phyloP scores from a whole-genome alignment of 352 stramenopile species.

The Phytophthora vignae region DNA sequence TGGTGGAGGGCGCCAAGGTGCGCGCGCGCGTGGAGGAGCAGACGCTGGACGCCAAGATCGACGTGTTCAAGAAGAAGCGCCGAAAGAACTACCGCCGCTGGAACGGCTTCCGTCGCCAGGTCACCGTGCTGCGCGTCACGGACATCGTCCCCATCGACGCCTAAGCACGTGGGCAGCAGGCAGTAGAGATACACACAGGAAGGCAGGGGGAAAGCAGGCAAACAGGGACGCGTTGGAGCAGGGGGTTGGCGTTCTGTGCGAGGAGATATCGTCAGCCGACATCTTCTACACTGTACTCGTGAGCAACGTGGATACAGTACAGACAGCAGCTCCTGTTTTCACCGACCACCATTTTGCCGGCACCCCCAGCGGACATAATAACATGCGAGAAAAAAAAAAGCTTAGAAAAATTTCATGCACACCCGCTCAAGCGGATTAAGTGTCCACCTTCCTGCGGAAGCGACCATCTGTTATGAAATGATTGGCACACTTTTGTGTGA shows the following conservation, averaged over 20 bases:
- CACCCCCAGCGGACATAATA: too few species aligned
- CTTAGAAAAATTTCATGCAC: too few species aligned
- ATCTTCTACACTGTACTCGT: too few species aligned
- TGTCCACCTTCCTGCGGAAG: too few species aligned
- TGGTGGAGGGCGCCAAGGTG: slow-evolving; percentile 78
- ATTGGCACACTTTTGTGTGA: neutral
- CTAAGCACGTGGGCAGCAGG: slow-evolving; percentile 17
- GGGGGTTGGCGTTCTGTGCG: too few species aligned
- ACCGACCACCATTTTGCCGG: too few species aligned
- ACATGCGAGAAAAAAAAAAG: too few species aligned
- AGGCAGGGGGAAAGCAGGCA: neutral
- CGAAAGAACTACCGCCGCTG: slow-evolving; percentile 92
- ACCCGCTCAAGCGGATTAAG: too few species aligned
- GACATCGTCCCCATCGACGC: slow-evolving; percentile 73
- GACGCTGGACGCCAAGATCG: slow-evolving; percentile 89
- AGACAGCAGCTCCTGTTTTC: too few species aligned
- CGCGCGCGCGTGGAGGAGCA: slow-evolving; percentile 87
- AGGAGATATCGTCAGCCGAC: too few species aligned
- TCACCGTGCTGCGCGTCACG: slow-evolving; percentile 87
- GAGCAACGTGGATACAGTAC: too few species aligned
- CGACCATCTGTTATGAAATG: neutral
- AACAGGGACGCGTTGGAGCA: too few species aligned
- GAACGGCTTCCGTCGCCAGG: slow-evolving; percentile 88
- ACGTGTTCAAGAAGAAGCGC: slow-evolving; percentile 93
- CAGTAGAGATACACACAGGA: slow-evolving; percentile 4